These are phyloP conservation scores for Lepidium sativum DNA, from an alignment of 345 rosid genomes.

Conservation along the genomic window DNA sequence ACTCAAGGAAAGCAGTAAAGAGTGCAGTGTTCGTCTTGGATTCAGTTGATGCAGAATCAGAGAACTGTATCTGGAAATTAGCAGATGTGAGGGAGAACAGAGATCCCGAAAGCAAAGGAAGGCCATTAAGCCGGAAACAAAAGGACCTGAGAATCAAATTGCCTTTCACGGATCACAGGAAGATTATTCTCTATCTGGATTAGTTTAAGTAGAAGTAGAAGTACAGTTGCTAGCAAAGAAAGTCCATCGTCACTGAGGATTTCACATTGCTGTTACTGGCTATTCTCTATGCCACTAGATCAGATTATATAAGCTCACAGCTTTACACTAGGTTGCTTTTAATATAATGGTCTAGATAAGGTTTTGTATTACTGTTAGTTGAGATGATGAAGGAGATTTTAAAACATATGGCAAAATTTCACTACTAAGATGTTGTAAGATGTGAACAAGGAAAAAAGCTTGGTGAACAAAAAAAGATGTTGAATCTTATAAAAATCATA, in stretches of 20 bases:
- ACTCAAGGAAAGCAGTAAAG: constrained; percentile 33
- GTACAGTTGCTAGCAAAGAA: background rate
- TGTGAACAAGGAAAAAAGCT: background rate
- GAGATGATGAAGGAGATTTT: background rate
- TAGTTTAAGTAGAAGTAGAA: constrained; percentile 22
- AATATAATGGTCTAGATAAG: background rate
- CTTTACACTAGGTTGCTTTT: background rate
- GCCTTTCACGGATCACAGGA: constrained; percentile 42
- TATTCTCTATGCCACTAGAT: background rate
- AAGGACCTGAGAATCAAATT: constrained; percentile 66
- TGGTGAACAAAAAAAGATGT: background rate
- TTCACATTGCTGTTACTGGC: background rate
- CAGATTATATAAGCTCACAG: background rate
- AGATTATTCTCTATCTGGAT: constrained; percentile 54
- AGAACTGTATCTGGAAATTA: constrained; percentile 68
- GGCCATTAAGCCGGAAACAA: constrained; percentile 67
- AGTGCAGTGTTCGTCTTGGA: constrained; percentile 56
- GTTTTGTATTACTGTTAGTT: background rate
- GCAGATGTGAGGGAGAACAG: constrained; percentile 81
- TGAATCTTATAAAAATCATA: background rate
- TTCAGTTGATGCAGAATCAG: constrained; percentile 47
- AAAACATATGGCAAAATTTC: background rate
- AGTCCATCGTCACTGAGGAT: background rate
- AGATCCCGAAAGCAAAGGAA: constrained; percentile 69
- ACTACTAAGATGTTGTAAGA: constrained; percentile 5